Evolutionary conservation across 1,284 basidiomycete species (phyloP).

Genomic region (Ustilago loliicola): DNA sequence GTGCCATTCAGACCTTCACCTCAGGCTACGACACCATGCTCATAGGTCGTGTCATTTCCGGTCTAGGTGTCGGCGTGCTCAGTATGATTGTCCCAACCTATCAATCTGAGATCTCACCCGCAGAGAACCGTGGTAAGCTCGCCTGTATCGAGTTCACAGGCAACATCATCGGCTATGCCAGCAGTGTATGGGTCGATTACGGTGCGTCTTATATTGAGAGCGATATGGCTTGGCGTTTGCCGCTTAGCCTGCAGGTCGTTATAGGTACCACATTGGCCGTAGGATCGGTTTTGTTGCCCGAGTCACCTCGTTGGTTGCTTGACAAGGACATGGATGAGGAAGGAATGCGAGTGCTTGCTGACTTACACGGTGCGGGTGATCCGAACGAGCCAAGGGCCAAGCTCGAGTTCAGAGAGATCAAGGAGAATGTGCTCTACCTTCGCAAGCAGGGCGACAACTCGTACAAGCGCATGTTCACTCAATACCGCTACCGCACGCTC

Average conservation of each 20-base stretch:
- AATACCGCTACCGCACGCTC: slow-evolving; percentile 88
- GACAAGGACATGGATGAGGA: slow-evolving; percentile 87
- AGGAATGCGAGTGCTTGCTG: slow-evolving; percentile 88
- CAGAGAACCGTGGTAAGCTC: slow-evolving; percentile 77
- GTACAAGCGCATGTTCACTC: slow-evolving; percentile 87
- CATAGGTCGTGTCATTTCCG: slow-evolving; percentile 85
- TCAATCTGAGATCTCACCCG: slow-evolving; percentile 95
- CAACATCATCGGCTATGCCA: slow-evolving; percentile 89
- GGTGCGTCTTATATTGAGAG: slow-evolving; percentile 81
- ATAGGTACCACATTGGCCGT: slow-evolving; percentile 86
- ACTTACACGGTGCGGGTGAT: slow-evolving; percentile 85
- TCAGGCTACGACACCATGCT: slow-evolving; percentile 88
- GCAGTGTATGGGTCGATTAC: slow-evolving; percentile 85
- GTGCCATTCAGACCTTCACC: slow-evolving; percentile 89
- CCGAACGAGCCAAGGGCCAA: slow-evolving; percentile 80
- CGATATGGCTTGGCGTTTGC: slow-evolving; percentile 72
- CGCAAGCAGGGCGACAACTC: slow-evolving; percentile 77
- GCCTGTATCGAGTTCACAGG: slow-evolving; percentile 97
- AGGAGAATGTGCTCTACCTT: slow-evolving; percentile 76
- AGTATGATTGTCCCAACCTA: slow-evolving; percentile 95
- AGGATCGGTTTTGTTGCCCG: slow-evolving; percentile 89
- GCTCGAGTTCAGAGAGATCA: slow-evolving; percentile 92
- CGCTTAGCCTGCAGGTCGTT: slow-evolving; percentile 73
- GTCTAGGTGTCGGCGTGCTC: slow-evolving; percentile 92
- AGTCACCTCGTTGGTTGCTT: slow-evolving; percentile 94